Evolutionary conservation across 2,329 filamentous ascomycete genomes (phyloP), one percentile per base, ranked within the genome.

Genomic region (Pestalotiopsis sp.): DNA sequence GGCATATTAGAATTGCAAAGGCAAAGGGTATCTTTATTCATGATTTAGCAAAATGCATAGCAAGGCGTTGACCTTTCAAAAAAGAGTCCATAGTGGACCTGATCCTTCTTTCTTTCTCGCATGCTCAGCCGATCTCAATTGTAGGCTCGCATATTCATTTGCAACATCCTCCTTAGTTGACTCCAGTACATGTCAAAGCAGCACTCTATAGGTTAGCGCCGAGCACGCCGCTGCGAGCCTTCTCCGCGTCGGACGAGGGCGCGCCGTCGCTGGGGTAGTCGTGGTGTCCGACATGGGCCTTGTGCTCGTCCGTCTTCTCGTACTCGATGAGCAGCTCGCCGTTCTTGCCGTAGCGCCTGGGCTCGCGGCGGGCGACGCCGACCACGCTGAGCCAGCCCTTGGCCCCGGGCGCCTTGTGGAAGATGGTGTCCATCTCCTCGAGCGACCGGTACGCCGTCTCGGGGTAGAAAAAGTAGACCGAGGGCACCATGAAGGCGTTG

Each of bases 361-460:
- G 88, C 77, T 89, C 86, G 6, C 85, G 75, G 41, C 74, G 74
- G 2, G 84, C 84, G 17, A 80, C 75, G 27, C 74, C 69, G 13
- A 86, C 84, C 13, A 85, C 81, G 17, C 78, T 75, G 65, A 85
- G 79, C 70, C 79, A 80, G 38, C 79, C 81, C 68, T 70, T 72
- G 71, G 71, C 70, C 3, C 86, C 86, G 25, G 80, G 79, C 1
- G 86, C 85, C 74, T 89, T 88, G 71, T 86, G 84, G 79, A 90
- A 91, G 74, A 91, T 90, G 72, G 79, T 80, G 73, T 91, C 89
- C 86, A 92, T 91, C 75, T 91, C 89, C 77, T 92, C 89, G 23
- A 92, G 84, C 1, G 85, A 88, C 56, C 89, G 84, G 74, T 88
- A 88, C 1, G 87, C 87, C 11, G 90, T 91, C 78, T 91, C 90